Percentiles rank a stretch among this genome's conserved stretches.
Conservation (phyloP, 1,284 basidiomycete species). For the Mycosarcoma maydis region DNA sequence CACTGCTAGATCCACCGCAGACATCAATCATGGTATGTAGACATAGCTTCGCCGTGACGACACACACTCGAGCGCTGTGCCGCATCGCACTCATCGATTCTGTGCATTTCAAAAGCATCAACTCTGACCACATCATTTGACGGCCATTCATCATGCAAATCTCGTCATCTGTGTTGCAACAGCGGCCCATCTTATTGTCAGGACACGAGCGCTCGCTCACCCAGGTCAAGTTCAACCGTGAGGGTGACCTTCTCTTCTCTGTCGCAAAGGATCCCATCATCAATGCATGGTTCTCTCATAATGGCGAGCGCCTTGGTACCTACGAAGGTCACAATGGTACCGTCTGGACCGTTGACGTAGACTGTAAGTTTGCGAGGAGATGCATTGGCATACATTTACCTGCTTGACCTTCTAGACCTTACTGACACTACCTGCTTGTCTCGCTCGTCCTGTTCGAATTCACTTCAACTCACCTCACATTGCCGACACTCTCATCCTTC, state of each 20-base stretch:
- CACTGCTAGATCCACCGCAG: background rate
- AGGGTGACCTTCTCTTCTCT: slow-evolving; percentile 95
- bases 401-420: too few relatives aligned
- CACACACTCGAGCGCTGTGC: too few relatives aligned
- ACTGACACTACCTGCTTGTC: too few relatives aligned
- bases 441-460: background rate
- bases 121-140: background rate
- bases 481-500: background rate
- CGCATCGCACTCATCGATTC: background rate
- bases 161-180: background rate
- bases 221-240: slow-evolving; percentile 79
- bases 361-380: slow-evolving; percentile 69
- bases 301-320: slow-evolving; percentile 95
- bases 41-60: background rate
- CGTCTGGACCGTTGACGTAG: slow-evolving; percentile 95
- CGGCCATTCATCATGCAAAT: too few relatives aligned
- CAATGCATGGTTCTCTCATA: slow-evolving; percentile 98
- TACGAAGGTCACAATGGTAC: slow-evolving; percentile 96
- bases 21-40: slow-evolving; percentile 1
- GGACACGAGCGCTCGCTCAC: slow-evolving; percentile 98
- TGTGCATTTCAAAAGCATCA: background rate
- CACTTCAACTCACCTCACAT: background rate
- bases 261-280: slow-evolving; percentile 94
- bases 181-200: slow-evolving; percentile 67
- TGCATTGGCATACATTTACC: too few relatives aligned